A percentile compares a stretch with the other conserved stretches of the same genome.
Evolutionary conservation across 164 flowering plant species (phyloP).

Genomic region (Aristolochia contorta): DNA sequence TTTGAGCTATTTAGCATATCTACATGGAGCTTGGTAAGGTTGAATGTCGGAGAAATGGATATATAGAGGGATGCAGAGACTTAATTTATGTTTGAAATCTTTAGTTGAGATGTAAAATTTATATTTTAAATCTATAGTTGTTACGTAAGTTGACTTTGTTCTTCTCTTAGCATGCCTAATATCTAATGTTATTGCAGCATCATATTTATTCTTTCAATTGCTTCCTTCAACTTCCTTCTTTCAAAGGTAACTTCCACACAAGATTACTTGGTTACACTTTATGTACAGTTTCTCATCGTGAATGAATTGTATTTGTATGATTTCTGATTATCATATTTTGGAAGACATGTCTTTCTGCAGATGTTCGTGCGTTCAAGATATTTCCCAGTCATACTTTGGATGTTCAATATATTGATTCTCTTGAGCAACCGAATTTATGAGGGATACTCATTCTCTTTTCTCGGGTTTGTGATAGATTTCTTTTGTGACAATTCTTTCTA

Average conservation of each 20-base stretch:
- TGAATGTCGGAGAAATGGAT: no score
- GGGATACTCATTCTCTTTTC: slow-evolving; percentile 68
- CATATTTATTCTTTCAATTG: slow-evolving; percentile 59
- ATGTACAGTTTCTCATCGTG: background rate
- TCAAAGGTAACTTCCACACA: slow-evolving; percentile 48
- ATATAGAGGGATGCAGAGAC: no score
- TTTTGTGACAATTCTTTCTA: background rate
- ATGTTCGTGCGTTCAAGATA: slow-evolving; percentile 48
- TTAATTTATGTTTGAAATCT: no score
- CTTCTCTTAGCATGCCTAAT: background rate
- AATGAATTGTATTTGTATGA: background rate
- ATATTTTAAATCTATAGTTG: no score
- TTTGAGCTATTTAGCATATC: slow-evolving; percentile 53
- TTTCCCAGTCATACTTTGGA: slow-evolving; percentile 61
- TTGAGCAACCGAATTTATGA: slow-evolving; percentile 74
- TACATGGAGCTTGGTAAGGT: slow-evolving; percentile 86
- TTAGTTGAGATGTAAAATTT: no score
- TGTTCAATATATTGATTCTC: slow-evolving; percentile 62
- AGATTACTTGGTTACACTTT: background rate
- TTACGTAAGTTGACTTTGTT: background rate
- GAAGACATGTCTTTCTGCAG: slow-evolving; percentile 32
- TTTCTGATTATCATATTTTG: background rate
- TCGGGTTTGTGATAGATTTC: slow-evolving; percentile 54
- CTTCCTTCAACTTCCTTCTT: slow-evolving; percentile 60
- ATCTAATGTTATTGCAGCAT: slow-evolving; percentile 34